Conservation (phyloP, 805 yeast genomes). For the Candida pini region DNA sequence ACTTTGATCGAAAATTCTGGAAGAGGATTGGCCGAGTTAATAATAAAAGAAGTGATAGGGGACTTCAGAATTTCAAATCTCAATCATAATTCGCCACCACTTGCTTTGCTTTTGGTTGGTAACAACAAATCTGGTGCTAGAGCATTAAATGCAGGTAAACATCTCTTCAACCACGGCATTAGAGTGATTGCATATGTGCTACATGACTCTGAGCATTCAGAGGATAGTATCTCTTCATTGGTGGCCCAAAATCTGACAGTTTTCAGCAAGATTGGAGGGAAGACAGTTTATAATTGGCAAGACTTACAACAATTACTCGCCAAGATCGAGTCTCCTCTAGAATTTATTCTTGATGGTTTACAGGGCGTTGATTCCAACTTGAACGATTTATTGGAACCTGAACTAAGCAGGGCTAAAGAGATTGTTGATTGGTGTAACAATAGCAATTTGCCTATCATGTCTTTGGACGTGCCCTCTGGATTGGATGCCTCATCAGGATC, state of each 20-base stretch:
- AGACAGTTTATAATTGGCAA: slow-evolving; percentile 36
- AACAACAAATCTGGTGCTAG: slow-evolving; percentile 69
- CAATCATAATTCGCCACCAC: slow-evolving; percentile 79
- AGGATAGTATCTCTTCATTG: slow-evolving; percentile 27
- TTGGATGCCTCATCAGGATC: slow-evolving; percentile 78
- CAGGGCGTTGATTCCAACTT: slow-evolving; percentile 77
- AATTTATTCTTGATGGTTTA: slow-evolving; percentile 73
- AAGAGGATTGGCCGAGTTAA: slow-evolving; percentile 53
- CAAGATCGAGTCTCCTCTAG: slow-evolving; percentile 66
- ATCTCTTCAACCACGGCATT: slow-evolving; percentile 66
- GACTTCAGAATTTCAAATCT: slow-evolving; percentile 51
- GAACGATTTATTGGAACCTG: slow-evolving; percentile 48
- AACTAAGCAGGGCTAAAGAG: slow-evolving; percentile 33
- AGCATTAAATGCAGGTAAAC: slow-evolving; percentile 76
- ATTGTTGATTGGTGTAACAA: slow-evolving; percentile 66
- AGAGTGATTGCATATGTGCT: slow-evolving; percentile 52
- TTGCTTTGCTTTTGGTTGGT: slow-evolving; percentile 67
- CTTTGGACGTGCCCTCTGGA: slow-evolving; percentile 80
- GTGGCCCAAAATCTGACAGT: slow-evolving; percentile 47
- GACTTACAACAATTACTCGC: slow-evolving; percentile 33
- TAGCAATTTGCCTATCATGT: slow-evolving; percentile 42
- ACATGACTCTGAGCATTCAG: slow-evolving; percentile 33
- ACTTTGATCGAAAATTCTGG: slow-evolving; percentile 63
- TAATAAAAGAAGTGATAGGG: slow-evolving; percentile 65
- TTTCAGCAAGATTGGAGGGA: slow-evolving; percentile 66